A percentile compares a stretch with the other conserved stretches of the same genome.
These are phyloP conservation scores for Cronartium ribicola DNA, from an alignment of 1,284 basidiomycete genomes.

Conservation along the genomic window DNA sequence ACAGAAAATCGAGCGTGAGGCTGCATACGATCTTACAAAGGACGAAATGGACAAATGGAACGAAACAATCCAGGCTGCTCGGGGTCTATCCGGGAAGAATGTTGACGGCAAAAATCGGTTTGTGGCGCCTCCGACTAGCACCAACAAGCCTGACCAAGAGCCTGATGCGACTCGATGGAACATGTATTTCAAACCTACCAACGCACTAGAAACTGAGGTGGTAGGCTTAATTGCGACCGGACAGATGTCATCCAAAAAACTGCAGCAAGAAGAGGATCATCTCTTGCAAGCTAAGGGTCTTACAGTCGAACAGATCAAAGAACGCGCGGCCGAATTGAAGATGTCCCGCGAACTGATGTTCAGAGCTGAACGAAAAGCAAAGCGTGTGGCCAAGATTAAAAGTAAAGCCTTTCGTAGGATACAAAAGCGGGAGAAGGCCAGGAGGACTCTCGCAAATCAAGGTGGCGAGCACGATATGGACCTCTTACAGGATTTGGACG, in stretches of 20 bases:
- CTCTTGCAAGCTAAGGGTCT: constrained; percentile 59
- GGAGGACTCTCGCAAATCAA: constrained; percentile 57
- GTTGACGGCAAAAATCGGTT: constrained; percentile 57
- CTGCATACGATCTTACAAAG: constrained; percentile 88
- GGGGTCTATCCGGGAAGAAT: constrained; percentile 60
- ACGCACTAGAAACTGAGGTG: constrained; percentile 71
- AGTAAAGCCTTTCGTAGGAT: constrained; percentile 86
- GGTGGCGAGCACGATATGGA: constrained; percentile 42
- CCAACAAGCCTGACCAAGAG: constrained; percentile 5
- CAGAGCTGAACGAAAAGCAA: constrained; percentile 84
- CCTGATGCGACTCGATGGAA: constrained; percentile 20
- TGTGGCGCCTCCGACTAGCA: constrained; percentile 15
- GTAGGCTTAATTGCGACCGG: constrained; percentile 70
- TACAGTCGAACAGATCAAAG: constrained; percentile 16
- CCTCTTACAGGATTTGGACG: constrained; percentile 27
- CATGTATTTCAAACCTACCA: constrained; percentile 60
- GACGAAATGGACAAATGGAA: constrained; percentile 91
- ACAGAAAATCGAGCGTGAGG: constrained; percentile 84
- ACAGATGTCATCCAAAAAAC: constrained; percentile 59
- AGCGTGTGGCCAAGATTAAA: constrained; percentile 90
- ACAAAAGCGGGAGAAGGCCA: constrained; percentile 60
- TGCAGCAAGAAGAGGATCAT: constrained; percentile 61
- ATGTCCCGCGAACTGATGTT: constrained; percentile 86
- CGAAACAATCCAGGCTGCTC: constrained; percentile 65
- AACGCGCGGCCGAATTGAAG: constrained; percentile 66